Evolutionary conservation across 2,329 filamentous ascomycete species (phyloP).

Genomic region (Clarireedia hainanense): DNA sequence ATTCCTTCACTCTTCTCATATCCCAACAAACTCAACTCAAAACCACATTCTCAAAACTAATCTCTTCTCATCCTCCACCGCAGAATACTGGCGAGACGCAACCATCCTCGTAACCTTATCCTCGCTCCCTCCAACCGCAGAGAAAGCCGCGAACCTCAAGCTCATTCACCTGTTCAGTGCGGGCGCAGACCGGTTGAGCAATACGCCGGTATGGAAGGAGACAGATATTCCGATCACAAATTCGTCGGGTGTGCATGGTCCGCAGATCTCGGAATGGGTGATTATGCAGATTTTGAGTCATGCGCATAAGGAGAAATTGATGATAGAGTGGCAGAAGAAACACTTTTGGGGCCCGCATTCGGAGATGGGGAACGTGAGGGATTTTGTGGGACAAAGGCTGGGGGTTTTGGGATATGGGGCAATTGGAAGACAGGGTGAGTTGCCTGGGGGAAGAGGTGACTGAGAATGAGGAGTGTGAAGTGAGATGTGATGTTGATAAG

Average conservation of each 20-base stretch:
- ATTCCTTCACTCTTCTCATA: not conserved
- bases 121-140: constrained; percentile 22
- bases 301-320: constrained; percentile 43
- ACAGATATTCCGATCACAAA: constrained; percentile 30
- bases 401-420: constrained; percentile 39
- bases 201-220: constrained; percentile 28
- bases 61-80: not conserved
- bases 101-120: constrained; percentile 30
- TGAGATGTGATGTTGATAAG: not conserved
- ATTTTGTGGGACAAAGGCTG: constrained; percentile 49
- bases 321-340: constrained; percentile 51
- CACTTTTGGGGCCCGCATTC: constrained; percentile 40
- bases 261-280: constrained; percentile 61
- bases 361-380: constrained; percentile 34
- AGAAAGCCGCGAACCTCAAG: constrained; percentile 28
- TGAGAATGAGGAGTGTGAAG: not conserved
- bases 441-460: not conserved
- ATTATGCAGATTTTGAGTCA: constrained; percentile 53
- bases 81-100: constrained; percentile 23
- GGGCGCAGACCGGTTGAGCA: constrained; percentile 27
- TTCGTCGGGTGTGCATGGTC: constrained; percentile 34
- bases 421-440: constrained; percentile 35
- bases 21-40: not conserved
- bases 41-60: not conserved
- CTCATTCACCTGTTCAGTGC: constrained; percentile 30